These are phyloP conservation scores for Lignosus rhinocerotis DNA, from an alignment of 1,284 basidiomycete species.

Conservation along the genomic window DNA sequence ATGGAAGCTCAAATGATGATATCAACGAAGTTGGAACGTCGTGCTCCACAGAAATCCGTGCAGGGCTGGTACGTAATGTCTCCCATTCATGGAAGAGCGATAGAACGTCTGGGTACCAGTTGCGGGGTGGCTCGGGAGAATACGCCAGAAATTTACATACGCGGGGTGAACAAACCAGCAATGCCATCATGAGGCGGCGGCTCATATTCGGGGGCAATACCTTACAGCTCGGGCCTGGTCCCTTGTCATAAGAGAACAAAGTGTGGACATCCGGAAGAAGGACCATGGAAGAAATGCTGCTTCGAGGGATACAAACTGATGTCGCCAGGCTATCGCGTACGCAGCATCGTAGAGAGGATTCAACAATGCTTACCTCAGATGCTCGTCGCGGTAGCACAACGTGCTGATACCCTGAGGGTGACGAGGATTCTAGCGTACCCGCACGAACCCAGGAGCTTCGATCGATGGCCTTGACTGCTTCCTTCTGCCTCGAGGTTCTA, in stretches of 20 bases:
- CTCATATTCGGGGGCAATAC: constrained; percentile 1
- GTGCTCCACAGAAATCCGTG: constrained; percentile 16
- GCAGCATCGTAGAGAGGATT: background rate
- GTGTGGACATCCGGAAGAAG: background rate
- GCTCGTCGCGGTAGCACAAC: constrained; percentile 6
- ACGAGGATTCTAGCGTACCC: constrained; percentile 21
- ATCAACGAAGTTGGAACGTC: constrained; percentile 11
- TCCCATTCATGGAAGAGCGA: constrained; percentile 3
- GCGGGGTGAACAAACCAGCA: background rate
- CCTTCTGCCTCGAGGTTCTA: constrained; percentile 16
- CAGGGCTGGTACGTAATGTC: constrained; percentile 20
- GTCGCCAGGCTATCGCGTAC: background rate
- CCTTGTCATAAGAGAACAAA: constrained; percentile 1
- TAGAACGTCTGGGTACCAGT: background rate
- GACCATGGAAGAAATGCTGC: background rate
- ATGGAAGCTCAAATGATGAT: constrained; percentile 19
- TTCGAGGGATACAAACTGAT: background rate
- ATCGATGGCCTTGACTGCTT: constrained; percentile 18
- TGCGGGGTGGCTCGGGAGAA: constrained; percentile 1
- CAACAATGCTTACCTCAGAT: constrained; percentile 1
- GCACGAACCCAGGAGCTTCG: constrained; percentile 17
- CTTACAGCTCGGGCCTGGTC: background rate
- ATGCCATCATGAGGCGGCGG: background rate
- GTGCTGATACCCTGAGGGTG: constrained; percentile 4
- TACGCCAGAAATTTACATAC: constrained; percentile 10